Percentiles rank a stretch among this genome's conserved stretches.
Conservation (phyloP, 306 rosid species). For the Citrullus amarus region DNA sequence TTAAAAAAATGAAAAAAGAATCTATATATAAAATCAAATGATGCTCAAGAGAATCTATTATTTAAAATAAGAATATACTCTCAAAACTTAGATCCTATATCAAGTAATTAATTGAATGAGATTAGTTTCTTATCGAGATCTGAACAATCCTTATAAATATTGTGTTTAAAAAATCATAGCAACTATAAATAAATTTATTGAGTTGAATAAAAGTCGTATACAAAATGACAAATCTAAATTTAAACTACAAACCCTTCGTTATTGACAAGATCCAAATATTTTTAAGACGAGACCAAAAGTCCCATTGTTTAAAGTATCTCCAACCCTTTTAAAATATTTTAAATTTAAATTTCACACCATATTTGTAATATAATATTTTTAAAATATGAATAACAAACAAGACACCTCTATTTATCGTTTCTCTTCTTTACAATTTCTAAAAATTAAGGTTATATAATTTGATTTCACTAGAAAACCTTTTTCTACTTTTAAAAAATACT, state of each 20-base stretch:
- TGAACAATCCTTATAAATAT: background rate
- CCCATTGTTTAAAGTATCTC: too few species aligned
- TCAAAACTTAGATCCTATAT: background rate
- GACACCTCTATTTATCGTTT: too few species aligned
- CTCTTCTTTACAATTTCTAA: too few species aligned
- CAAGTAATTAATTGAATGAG: background rate
- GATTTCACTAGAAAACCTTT: too few species aligned
- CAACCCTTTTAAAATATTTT: too few species aligned
- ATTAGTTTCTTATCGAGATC: background rate
- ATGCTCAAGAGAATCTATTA: background rate
- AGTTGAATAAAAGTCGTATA: background rate
- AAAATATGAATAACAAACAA: too few species aligned
- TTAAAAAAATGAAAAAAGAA: background rate
- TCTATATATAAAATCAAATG: background rate
- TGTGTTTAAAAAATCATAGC: too few species aligned
- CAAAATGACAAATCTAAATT: background rate
- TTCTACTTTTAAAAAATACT: too few species aligned
- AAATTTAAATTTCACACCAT: too few species aligned
- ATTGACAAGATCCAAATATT: background rate
- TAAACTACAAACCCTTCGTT: background rate
- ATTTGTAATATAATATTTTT: too few species aligned
- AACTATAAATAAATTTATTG: background rate
- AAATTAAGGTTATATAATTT: too few species aligned
- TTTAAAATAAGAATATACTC: background rate
- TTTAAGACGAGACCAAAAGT: too few species aligned